Conservation (phyloP, 345 rosid species). For the Eucalyptus tenuipes region DNA sequence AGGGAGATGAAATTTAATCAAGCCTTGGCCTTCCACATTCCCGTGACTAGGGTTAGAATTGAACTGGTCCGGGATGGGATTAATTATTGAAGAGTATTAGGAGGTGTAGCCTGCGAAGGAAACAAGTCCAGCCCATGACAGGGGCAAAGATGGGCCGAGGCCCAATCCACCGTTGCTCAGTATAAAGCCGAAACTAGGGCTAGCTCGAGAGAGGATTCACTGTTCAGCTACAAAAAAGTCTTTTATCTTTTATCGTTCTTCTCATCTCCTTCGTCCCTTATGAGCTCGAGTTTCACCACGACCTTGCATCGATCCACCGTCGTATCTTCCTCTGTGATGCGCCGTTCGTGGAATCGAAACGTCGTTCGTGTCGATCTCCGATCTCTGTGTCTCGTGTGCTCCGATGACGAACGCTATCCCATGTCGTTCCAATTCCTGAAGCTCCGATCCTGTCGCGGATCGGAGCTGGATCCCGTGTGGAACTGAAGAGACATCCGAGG, state of each 20-base stretch:
- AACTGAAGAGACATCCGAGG: constrained; percentile 17
- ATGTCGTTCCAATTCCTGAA: constrained; percentile 26
- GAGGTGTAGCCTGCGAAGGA: not conserved
- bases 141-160: not conserved
- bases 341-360: not conserved
- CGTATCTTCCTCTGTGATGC: not conserved
- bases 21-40: not conserved
- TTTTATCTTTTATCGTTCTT: not conserved
- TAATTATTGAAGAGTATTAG: not conserved
- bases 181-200: not conserved
- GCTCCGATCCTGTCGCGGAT: not conserved
- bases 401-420: constrained; percentile 5
- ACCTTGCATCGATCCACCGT: not conserved
- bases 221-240: not conserved
- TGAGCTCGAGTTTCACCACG: not conserved
- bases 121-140: not conserved
- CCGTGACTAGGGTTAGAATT: not conserved
- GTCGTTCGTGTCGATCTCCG: not conserved
- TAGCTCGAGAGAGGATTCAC: not conserved
- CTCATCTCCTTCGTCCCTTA: not conserved
- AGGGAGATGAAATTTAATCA: not conserved
- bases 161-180: not conserved
- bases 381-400: not conserved
- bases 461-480: constrained; percentile 1
- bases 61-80: not conserved